Conservation (phyloP, 768 basidiomycete genomes). For the Calocybe gangraenosa region DNA sequence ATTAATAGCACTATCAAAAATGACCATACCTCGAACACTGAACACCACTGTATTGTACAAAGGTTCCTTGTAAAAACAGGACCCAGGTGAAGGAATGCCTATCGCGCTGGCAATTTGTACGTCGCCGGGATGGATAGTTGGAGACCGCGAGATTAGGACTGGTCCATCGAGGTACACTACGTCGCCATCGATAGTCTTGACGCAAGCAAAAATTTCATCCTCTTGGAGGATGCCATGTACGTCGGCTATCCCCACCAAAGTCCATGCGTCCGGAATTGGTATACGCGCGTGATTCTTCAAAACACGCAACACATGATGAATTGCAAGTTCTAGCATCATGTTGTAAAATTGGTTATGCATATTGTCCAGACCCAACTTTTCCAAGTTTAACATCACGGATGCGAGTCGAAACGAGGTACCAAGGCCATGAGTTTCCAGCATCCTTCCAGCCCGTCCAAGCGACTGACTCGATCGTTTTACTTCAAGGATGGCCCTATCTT, state of each 20-base stretch:
- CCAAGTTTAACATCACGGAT: constrained; percentile 45
- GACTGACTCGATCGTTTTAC: constrained; percentile 39
- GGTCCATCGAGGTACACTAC: constrained; percentile 48
- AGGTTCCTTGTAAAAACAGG: constrained; percentile 47
- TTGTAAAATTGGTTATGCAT: constrained; percentile 44
- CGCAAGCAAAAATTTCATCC: constrained; percentile 59
- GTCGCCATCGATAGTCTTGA: constrained; percentile 36
- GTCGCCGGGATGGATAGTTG: constrained; percentile 68
- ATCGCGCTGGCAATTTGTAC: constrained; percentile 59
- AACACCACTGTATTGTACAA: constrained; percentile 65
- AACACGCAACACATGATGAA: constrained; percentile 61
- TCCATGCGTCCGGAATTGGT: constrained; percentile 59
- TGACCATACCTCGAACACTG: constrained; percentile 43
- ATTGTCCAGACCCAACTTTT: constrained; percentile 40
- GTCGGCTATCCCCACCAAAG: constrained; percentile 71
- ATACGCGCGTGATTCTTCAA: constrained; percentile 67
- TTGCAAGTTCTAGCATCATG: constrained; percentile 47
- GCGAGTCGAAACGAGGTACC: constrained; percentile 53
- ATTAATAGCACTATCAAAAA: background rate
- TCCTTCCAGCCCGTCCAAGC: constrained; percentile 37
- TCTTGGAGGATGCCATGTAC: constrained; percentile 48
- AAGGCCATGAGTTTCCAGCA: constrained; percentile 55
- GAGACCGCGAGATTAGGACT: constrained; percentile 58
- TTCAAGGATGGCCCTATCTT: constrained; percentile 47
- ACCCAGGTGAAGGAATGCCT: constrained; percentile 49